Conservation (phyloP, 768 basidiomycete species). For the Russula sp. region DNA sequence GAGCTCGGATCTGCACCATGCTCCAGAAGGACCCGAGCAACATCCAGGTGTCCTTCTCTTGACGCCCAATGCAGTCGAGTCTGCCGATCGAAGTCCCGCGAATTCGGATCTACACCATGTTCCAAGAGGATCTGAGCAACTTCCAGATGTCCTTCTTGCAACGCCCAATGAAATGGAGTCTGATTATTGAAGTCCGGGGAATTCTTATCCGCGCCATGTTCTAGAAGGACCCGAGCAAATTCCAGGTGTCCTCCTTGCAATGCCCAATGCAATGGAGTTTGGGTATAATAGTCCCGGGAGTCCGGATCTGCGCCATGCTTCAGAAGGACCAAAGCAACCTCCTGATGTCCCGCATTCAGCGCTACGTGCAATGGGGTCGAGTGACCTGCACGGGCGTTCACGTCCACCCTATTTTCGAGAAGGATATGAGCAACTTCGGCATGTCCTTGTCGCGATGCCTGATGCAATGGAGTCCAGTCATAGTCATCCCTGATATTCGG, state of each 20-base stretch:
- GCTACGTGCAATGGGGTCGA: neutral
- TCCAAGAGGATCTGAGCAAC: neutral
- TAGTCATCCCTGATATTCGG: neutral
- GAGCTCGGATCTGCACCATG: neutral
- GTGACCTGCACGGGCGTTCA: neutral
- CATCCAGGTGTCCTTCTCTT: neutral
- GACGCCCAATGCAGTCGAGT: neutral
- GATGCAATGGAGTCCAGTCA: neutral
- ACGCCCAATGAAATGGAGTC: neutral
- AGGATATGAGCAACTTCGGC: neutral
- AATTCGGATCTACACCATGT: neutral
- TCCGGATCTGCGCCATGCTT: neutral
- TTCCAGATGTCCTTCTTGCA: neutral
- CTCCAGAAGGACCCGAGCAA: neutral
- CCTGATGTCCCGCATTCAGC: neutral
- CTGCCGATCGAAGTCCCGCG: neutral
- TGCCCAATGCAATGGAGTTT: neutral
- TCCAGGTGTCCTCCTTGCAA: neutral
- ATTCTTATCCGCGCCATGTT: neutral
- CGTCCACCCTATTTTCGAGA: neutral
- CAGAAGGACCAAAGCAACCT: neutral
- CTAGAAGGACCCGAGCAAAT: neutral
- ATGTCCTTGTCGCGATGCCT: neutral
- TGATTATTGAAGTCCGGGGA: no score
- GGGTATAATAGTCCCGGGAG: no score